Base-by-base conservation (phyloP, 2,329 filamentous ascomycete species). In the Diplodia seriata region DNA sequence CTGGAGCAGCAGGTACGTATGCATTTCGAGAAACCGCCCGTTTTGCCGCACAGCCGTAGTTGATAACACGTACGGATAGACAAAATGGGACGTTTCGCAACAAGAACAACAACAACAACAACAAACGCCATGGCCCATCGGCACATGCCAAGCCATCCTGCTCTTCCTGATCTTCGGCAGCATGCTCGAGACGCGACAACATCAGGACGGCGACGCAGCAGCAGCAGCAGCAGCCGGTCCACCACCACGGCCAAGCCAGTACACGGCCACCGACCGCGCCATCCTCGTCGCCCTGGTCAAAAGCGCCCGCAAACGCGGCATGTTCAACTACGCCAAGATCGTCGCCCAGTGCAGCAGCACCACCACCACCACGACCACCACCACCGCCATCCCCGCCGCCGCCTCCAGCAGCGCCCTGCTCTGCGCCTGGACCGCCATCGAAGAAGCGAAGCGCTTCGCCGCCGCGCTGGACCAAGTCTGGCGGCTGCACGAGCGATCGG, bases 291-390 rank as follows among this genome's bases (percentile, higher is more conserved):
- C 56, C 20, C 26, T 61, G 11, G 36, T 47, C 38, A 36, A 61
- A 18, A 61, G 56, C 56, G 40, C 33, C 9, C 56, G n/a, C 38
- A 40, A 23, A 11, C 56, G 40, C 7, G 18, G 56, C 38, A 61
- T 61, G 56, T 47, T 61, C 36, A 18, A 23, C 36, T n/a, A 61
- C 36, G 11, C n/a, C 11, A 31, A 18, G 2, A 43, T 43, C 15
- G 8, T 43, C 14, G 15, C 40, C 14, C 40, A n/a, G 18, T 43
- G 15, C 14, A 15, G 40, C 40, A 26, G 26, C 4, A 26, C 3
- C 26, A 26, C 3, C 26, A 26, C 26, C 26, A 26, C 26, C 26
- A 26, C 26, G 2, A 3, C 23, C 23, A 1, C 40, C 9, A 12
- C 18, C 18, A n/a, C 15, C 18, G 7, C n/a, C 18, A 2, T n/a